Evolutionary conservation across 202 grass and related monocot genomes (phyloP), one percentile per base, ranked within the genome.

Genomic region (Cymbopogon flexuosus): DNA sequence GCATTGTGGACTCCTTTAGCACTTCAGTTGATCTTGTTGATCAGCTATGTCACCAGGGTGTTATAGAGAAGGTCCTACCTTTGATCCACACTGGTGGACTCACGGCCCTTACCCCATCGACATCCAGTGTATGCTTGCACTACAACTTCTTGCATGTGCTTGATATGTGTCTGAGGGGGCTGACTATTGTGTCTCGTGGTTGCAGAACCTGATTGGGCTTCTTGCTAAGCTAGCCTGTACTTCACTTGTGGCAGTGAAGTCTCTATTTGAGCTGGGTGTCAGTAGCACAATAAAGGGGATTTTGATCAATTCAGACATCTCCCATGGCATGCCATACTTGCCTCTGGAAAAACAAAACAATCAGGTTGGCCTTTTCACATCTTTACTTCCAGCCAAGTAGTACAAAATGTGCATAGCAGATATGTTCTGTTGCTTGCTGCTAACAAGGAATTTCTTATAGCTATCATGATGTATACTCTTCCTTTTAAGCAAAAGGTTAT

Each of bases 241-340:
- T 76, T 99, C 96, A 49, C 88, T 93, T 71, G 73, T 93, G 78
- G 90, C 90, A 43, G 96, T 93, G 31, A 93, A 90, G 77, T 89
- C 80, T 56, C 88, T 99, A 49, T 95, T 95, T 76, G 92, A 93
- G 70, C 85, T 88, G 75, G 90, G 90, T 90, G 70, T 91, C 76
- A 89, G 90, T 64, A 90, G 78, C 64, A 89, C 80, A 74, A 88
- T 93, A 86, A 95, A 74, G 77, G 71, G 79, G 46, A 93, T 99
- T 81, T 81, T 99, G 66, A 72, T 91, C 45, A 77, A 77, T 83
- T 94, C 88, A 83, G 84, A 95, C 70, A 73, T 91, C 27, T 84
- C 88, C 24, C 88, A 88, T 82, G 85, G 87, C 73, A 82, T 83
- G 76, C 80, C 90, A 54, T 94, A 89, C 34, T 79, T 82, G 66